Conservation (phyloP, 805 yeast genomes). For the Metschnikowia peoriensis region DNA sequence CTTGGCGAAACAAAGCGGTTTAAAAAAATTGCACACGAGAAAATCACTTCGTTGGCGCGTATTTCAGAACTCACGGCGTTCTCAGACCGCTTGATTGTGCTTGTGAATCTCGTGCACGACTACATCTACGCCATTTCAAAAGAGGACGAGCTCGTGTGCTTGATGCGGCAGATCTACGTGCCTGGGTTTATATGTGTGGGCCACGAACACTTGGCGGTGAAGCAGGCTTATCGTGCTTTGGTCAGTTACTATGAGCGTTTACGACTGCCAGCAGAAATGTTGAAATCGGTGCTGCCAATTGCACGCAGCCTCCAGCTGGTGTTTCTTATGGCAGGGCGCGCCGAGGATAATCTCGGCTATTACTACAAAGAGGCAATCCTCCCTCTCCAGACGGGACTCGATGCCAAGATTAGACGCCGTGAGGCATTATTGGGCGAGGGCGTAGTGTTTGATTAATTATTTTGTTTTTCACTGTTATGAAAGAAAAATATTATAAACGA, state of each 20-base stretch:
- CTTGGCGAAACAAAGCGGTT: constrained; percentile 8
- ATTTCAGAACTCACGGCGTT: constrained; percentile 10
- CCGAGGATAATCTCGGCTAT: constrained; percentile 9
- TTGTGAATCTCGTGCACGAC: constrained; percentile 9
- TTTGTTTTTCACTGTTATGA: neutral
- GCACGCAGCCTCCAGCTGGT: constrained; percentile 10
- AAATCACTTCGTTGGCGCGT: constrained; percentile 6
- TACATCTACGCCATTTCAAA: constrained; percentile 11
- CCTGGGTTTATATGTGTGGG: constrained; percentile 10
- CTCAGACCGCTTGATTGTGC: constrained; percentile 8
- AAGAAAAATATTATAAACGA: neutral
- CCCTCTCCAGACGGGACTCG: constrained; percentile 12
- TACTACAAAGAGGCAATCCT: constrained; percentile 12
- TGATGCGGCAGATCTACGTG: constrained; percentile 6
- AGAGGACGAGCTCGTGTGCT: constrained; percentile 14
- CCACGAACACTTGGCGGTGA: constrained; percentile 11
- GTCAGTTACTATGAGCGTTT: constrained; percentile 7
- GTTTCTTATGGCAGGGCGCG: constrained; percentile 7
- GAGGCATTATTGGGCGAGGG: constrained; percentile 13
- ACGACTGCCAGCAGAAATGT: constrained; percentile 6
- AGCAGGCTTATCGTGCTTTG: constrained; percentile 10
- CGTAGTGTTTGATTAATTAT: constrained; percentile 7
- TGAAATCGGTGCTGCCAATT: constrained; percentile 4
- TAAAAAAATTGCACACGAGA: constrained; percentile 1
- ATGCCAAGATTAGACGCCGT: constrained; percentile 8